Percentiles rank a stretch among this genome's conserved stretches.
These are phyloP conservation scores for Russula sp. DNA, from an alignment of 768 basidiomycete genomes.

Conservation along the genomic window DNA sequence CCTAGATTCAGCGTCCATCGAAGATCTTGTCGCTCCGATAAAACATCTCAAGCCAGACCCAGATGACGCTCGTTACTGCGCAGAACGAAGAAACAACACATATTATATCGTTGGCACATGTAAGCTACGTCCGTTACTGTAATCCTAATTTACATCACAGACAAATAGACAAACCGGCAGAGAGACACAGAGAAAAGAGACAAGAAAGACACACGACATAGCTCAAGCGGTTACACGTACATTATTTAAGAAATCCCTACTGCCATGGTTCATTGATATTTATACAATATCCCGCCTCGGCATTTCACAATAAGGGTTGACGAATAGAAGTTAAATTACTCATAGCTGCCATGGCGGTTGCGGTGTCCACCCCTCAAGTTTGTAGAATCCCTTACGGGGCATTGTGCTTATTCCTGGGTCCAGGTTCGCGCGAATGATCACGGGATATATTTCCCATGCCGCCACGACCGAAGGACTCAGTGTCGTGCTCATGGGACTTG, in stretches of 20 bases:
- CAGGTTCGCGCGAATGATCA: conserved; percentile 37
- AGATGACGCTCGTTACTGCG: neutral
- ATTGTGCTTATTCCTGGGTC: conserved; percentile 17
- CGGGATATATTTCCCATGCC: conserved; percentile 56
- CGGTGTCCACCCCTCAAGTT: neutral
- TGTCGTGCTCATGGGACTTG: conserved; percentile 30
- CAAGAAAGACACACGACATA: neutral
- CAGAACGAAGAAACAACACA: neutral
- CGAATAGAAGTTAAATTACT: neutral
- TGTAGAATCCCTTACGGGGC: conserved; percentile 23
- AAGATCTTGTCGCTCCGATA: neutral
- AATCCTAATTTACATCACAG: conserved; percentile 4
- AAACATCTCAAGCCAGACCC: neutral
- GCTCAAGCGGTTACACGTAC: neutral
- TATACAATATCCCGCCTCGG: neutral
- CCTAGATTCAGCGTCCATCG: neutral
- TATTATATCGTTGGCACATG: neutral
- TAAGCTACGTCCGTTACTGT: neutral
- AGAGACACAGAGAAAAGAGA: neutral
- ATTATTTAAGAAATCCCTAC: neutral
- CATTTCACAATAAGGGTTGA: neutral
- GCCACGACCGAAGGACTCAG: conserved; percentile 53
- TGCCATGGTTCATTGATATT: neutral
- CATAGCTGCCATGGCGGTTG: neutral
- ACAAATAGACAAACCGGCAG: neutral